Evolutionary conservation across 495 filamentous ascomycete species (phyloP).

Genomic region (Aspergillus taichungensis): DNA sequence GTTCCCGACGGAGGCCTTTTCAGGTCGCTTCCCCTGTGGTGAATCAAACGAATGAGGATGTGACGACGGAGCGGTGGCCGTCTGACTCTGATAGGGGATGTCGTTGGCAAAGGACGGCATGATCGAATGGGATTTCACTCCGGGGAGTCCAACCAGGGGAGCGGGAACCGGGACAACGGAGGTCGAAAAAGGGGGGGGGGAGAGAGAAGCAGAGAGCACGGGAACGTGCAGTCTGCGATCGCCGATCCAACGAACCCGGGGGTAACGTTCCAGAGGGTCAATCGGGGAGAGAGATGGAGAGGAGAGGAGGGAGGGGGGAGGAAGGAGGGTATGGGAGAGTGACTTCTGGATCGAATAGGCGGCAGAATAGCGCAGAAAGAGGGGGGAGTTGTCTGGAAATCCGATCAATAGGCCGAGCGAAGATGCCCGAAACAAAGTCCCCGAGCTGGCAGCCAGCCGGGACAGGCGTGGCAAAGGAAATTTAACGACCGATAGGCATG

Average conservation of each 20-base stretch:
- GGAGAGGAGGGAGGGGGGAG: not conserved
- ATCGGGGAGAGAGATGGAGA: slow-evolving; percentile 2
- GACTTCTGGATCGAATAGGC: slow-evolving; percentile 2
- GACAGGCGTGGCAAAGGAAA: slow-evolving; percentile 13
- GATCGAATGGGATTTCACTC: slow-evolving; percentile 5
- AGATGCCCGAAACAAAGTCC: slow-evolving; percentile 3
- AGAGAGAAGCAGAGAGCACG: slow-evolving; percentile 1
- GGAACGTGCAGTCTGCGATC: slow-evolving; percentile 31
- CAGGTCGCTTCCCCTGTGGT: slow-evolving; percentile 32
- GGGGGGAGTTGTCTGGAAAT: not conserved
- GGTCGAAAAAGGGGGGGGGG: not conserved
- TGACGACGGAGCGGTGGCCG: slow-evolving; percentile 24
- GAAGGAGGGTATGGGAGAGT: not conserved
- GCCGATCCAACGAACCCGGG: slow-evolving; percentile 13
- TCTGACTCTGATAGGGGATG: slow-evolving; percentile 25
- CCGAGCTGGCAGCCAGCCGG: slow-evolving; percentile 15
- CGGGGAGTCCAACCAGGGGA: not conserved
- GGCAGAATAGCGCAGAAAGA: slow-evolving; percentile 4
- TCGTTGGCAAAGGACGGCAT: slow-evolving; percentile 41
- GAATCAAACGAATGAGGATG: slow-evolving; percentile 33
- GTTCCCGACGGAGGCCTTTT: slow-evolving; percentile 40
- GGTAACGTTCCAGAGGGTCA: too few species aligned
- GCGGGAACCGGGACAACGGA: slow-evolving; percentile 3
- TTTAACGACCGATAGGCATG: slow-evolving; percentile 20
- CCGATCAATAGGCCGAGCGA: slow-evolving; percentile 5